Conservation (phyloP, 805 yeast species). For the Kuraishia floccosa region DNA sequence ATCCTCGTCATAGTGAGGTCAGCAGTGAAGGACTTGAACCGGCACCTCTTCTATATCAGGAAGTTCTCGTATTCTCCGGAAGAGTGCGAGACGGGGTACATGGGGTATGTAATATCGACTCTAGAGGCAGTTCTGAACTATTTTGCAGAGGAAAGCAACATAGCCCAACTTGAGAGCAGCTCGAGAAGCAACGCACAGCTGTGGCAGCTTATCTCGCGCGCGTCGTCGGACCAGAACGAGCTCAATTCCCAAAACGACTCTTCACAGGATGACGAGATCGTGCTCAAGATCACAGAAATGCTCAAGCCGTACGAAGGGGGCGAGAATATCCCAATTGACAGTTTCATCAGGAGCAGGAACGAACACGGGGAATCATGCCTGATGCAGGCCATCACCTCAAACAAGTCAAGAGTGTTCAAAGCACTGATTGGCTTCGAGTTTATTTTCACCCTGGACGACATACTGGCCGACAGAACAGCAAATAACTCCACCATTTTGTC, state of each 20-base stretch:
- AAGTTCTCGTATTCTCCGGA: conserved; percentile 34
- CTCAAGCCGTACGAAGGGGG: conserved; percentile 6
- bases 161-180: conserved; percentile 21
- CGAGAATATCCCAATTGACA: conserved; percentile 7
- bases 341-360: conserved; percentile 25
- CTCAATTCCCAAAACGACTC: conserved; percentile 8
- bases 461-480: conserved; percentile 50
- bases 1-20: conserved; percentile 62
- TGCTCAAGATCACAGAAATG: conserved; percentile 6
- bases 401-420: conserved; percentile 31
- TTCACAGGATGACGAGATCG: conserved; percentile 6
- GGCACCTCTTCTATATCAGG: conserved; percentile 56
- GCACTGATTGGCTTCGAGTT: conserved; percentile 31
- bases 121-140: conserved; percentile 73
- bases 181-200: conserved; percentile 39
- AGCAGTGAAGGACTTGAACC: conserved; percentile 42
- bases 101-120: conserved; percentile 74
- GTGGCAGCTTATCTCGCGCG: conserved; percentile 36
- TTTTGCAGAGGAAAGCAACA: conserved; percentile 27
- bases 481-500: conserved; percentile 45
- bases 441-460: conserved; percentile 53
- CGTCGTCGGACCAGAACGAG: conserved; percentile 11
- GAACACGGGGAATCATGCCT: conserved; percentile 62
- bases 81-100: conserved; percentile 42
- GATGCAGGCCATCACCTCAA: conserved; percentile 44